These are phyloP conservation scores for Russula foetens DNA, from an alignment of 768 basidiomycete species.

Conservation along the genomic window DNA sequence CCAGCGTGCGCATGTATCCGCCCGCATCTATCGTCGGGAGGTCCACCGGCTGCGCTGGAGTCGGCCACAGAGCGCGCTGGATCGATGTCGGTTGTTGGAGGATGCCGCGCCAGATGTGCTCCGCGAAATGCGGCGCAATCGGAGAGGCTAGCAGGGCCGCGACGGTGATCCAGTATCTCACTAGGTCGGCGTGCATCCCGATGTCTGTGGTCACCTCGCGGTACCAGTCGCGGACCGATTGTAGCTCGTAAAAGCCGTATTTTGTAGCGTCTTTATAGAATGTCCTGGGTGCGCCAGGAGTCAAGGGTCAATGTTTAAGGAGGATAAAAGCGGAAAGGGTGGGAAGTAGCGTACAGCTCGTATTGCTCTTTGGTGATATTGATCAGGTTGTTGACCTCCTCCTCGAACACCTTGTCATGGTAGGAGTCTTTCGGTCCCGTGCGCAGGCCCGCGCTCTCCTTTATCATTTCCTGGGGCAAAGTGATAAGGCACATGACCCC, in stretches of 20 bases:
- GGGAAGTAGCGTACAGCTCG: slow-evolving; percentile 50
- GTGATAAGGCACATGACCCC: not conserved
- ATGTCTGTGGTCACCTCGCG: slow-evolving; percentile 82
- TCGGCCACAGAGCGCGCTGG: slow-evolving; percentile 81
- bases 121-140: slow-evolving; percentile 89
- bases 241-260: slow-evolving; percentile 92
- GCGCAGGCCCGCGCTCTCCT: slow-evolving; percentile 62
- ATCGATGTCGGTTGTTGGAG: slow-evolving; percentile 69
- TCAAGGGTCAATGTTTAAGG: not conserved
- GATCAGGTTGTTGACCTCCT: slow-evolving; percentile 84
- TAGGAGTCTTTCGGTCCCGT: slow-evolving; percentile 60
- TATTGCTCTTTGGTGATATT: slow-evolving; percentile 75
- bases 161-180: slow-evolving; percentile 74
- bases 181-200: slow-evolving; percentile 88
- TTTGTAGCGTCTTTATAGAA: slow-evolving; percentile 96
- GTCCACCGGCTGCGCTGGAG: slow-evolving; percentile 51
- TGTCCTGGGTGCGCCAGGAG: slow-evolving; percentile 41
- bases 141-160: slow-evolving; percentile 79
- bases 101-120: slow-evolving; percentile 77
- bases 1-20: slow-evolving; percentile 81
- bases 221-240: slow-evolving; percentile 91
- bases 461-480: slow-evolving; percentile 63
- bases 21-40: slow-evolving; percentile 60
- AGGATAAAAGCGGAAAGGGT: not conserved
- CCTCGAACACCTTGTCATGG: slow-evolving; percentile 86